Evolutionary conservation across 2,329 filamentous ascomycete species (phyloP), one percentile per base, ranked within the genome.

Genomic region (Neonectria ditissima): DNA sequence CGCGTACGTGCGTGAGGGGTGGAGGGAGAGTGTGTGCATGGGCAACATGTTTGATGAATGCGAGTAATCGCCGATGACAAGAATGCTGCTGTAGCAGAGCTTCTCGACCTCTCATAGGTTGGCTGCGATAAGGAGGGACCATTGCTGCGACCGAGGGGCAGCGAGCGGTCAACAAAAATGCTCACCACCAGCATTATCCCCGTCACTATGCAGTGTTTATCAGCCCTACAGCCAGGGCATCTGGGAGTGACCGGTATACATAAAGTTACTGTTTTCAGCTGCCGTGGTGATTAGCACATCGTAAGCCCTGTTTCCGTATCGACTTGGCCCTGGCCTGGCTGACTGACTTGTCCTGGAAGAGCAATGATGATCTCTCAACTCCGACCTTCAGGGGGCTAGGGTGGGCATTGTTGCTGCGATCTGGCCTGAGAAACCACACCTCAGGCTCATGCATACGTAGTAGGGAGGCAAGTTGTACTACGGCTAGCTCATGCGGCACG

Each of bases 151-250:
- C 43, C 48, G 66, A 68, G 66, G 62, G 63, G 66, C 45, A 62
- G 59, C 24, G 53, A 55, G 56, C 55, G 61, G 69, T 64, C 66
- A 66, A 65, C 70, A 67, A 56, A 58, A 32, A 52, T 65, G 53
- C 44, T 48, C 57, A 53, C 44, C 45, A 48, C 59, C 54, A 65
- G 39, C 51, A 61, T 57, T 44, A 62, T 45, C 59, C 63, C 39
- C 55, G 59, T 63, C 56, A 28, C 26, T 47, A 34, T 55, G 54
- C 50, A 34, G 57, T 45, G 45, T 37, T 32, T 50, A 58, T 71
- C 70, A 72, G 70, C 70, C 70, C 68, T 72, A 73, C 55, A 65
- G 66, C 64, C 68, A 59, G 59, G 44, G 30, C 59, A 48, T 43
- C 26, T 45, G 47, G 34, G 43, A 22, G 39, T 16, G 26, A 43